Evolutionary conservation across 2,329 filamentous ascomycete species (phyloP), one percentile per base, ranked within the genome.

Genomic region (Phialophora chinensis): DNA sequence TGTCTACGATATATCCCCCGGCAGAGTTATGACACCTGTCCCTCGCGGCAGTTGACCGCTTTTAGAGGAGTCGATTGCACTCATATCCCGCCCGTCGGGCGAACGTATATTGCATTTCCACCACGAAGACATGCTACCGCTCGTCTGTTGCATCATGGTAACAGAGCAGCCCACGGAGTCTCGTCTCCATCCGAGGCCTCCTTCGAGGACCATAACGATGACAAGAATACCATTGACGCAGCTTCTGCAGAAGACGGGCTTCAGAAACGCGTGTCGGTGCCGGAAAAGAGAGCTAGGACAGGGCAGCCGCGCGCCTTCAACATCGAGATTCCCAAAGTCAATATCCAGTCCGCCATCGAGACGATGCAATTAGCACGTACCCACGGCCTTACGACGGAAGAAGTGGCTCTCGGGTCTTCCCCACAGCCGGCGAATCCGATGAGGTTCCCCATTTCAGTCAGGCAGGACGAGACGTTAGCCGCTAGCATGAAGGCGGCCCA

Each of bases 361-460:
- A 59, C 62, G 23, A 59, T 67, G 53, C 61, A 42, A 33, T 54
- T 65, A 14, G 66, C 66, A 23, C 66, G 53, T 17, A 20, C 47
- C 25, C 44, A 62, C 49, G 66, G 61, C n/a, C 66, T 67, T 23
- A 52, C 62, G 8, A 49, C 53, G 17, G 53, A 67, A 11, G 52
- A 55, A 31, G 58, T 67, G 25, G 20, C 33, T 50, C 58, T 62
- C 33, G 23, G 58, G 47, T 27, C 42, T 25, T 38, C 44, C 35
- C n/a, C 27, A 11, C 11, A 35, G 47, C 33, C 35, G 11, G n/a
- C 35, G 4, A 27, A 14, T 10, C 29, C 8, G 14, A 4, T 35
- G 14, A 35, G 44, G 4, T 8, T 14, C 31, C 44, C 6, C 10
- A 17, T n/a, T 10, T 20, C 35, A n/a, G 33, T 31, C 25, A 57